These are phyloP conservation scores for Platanus orientalis DNA, from an alignment of 164 flowering plant species.

Conservation along the genomic window DNA sequence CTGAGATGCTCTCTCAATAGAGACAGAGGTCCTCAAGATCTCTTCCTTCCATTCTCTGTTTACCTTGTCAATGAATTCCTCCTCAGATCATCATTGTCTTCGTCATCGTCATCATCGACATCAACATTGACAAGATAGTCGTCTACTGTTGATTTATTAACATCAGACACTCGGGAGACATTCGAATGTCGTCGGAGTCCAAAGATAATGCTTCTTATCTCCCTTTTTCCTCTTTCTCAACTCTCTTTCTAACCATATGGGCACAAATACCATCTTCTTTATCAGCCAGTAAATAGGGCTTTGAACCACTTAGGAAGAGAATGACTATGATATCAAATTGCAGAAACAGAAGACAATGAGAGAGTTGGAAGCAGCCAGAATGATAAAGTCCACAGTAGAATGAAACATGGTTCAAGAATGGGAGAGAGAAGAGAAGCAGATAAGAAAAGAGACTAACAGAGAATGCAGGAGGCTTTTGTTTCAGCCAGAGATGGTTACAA, in stretches of 20 bases:
- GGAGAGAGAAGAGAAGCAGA: not conserved
- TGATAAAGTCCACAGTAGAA: conserved; percentile 28
- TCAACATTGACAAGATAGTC: too few relatives aligned
- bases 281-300: conserved; percentile 12
- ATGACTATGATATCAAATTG: conserved; percentile 50
- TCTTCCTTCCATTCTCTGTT: conserved; percentile 36
- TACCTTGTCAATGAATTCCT: conserved; percentile 37
- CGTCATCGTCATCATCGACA: not conserved
- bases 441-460: too few relatives aligned
- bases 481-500: too few relatives aligned
- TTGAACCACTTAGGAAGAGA: conserved; percentile 32
- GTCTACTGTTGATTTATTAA: too few relatives aligned
- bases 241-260: not conserved
- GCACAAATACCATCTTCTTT: conserved; percentile 6
- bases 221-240: conserved; percentile 4
- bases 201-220: not conserved
- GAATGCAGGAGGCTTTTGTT: too few relatives aligned
- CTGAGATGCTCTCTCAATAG: not conserved
- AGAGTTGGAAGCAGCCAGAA: conserved; percentile 33
- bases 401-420: conserved; percentile 24
- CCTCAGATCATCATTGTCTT: conserved; percentile 33
- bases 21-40: not conserved
- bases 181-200: conserved; percentile 4
- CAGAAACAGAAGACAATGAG: conserved; percentile 42
- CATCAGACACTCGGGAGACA: too few relatives aligned